Conservation (phyloP, 2,329 filamentous ascomycete species). For the Sporothrix curviconia region DNA sequence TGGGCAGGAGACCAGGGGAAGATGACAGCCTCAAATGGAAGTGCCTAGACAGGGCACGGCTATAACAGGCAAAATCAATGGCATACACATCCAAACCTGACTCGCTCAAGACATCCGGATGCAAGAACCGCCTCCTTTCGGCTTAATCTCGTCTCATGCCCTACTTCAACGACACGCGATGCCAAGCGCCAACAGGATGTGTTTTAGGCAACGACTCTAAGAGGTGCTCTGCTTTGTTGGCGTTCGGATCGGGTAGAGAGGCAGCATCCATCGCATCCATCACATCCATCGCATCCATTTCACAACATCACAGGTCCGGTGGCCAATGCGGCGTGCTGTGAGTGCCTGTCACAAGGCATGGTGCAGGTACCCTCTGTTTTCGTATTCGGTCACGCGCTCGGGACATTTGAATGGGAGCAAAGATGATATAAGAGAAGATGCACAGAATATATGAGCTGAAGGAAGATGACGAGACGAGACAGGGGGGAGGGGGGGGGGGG, state of each 20-base stretch:
- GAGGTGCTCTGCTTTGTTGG: too few species aligned
- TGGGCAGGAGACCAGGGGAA: neutral
- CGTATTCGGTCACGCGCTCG: neutral
- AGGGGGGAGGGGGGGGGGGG: too few species aligned
- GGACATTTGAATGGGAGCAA: neutral
- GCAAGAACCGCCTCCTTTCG: neutral
- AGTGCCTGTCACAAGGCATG: neutral
- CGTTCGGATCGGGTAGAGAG: neutral
- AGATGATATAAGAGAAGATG: neutral
- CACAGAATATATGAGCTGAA: neutral
- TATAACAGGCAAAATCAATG: neutral
- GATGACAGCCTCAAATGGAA: too few species aligned
- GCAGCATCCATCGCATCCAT: too few species aligned
- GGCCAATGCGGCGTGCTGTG: neutral
- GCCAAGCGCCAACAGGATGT: neutral
- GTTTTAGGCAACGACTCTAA: too few species aligned
- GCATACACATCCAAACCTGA: neutral
- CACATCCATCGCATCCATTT: too few species aligned
- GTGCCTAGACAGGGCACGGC: too few species aligned
- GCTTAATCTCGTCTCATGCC: neutral
- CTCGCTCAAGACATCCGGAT: neutral
- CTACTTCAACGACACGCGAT: too few species aligned
- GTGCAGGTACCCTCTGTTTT: conserved; percentile 5
- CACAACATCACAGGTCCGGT: too few species aligned
- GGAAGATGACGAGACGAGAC: neutral